Conservation (phyloP, 257 asterid species). For the Cynanchum wilfordii region DNA sequence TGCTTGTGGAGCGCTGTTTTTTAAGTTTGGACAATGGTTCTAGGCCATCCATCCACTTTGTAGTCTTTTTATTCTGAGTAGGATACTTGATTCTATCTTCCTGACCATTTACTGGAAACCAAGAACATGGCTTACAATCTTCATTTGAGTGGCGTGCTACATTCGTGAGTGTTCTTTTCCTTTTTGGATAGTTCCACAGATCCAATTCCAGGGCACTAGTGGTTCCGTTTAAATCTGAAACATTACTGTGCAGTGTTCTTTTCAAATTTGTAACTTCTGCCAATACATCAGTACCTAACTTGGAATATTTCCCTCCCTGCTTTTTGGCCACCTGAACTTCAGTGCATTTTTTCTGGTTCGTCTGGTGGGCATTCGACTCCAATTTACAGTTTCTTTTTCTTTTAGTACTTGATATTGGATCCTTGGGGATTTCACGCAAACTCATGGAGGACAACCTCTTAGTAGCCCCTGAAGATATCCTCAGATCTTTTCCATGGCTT, state of each 20-base stretch:
- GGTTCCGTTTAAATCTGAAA: slow-evolving; percentile 20
- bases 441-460: slow-evolving; percentile 14
- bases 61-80: slow-evolving; percentile 18
- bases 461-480: slow-evolving; percentile 10
- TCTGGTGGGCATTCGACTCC: slow-evolving; percentile 24
- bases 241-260: slow-evolving; percentile 18
- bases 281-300: slow-evolving; percentile 23
- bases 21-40: slow-evolving; percentile 29
- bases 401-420: slow-evolving; percentile 4
- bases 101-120: slow-evolving; percentile 19
- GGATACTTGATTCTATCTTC: slow-evolving; percentile 28
- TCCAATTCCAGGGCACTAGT: slow-evolving; percentile 24
- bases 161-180: slow-evolving; percentile 43
- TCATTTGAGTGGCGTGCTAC: slow-evolving; percentile 21
- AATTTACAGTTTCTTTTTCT: slow-evolving; percentile 21
- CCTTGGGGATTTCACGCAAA: slow-evolving; percentile 6
- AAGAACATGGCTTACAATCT: slow-evolving; percentile 27
- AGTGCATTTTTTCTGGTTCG: slow-evolving; percentile 20
- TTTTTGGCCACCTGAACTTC: slow-evolving; percentile 19
- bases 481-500: slow-evolving; percentile 10
- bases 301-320: slow-evolving; percentile 21
- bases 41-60: slow-evolving; percentile 25
- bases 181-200: slow-evolving; percentile 41
- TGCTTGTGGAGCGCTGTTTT: slow-evolving; percentile 23
- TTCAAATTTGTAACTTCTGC: slow-evolving; percentile 20